These are phyloP conservation scores for Lanmaoa rubissima DNA, from an alignment of 768 basidiomycete genomes.

Conservation along the genomic window DNA sequence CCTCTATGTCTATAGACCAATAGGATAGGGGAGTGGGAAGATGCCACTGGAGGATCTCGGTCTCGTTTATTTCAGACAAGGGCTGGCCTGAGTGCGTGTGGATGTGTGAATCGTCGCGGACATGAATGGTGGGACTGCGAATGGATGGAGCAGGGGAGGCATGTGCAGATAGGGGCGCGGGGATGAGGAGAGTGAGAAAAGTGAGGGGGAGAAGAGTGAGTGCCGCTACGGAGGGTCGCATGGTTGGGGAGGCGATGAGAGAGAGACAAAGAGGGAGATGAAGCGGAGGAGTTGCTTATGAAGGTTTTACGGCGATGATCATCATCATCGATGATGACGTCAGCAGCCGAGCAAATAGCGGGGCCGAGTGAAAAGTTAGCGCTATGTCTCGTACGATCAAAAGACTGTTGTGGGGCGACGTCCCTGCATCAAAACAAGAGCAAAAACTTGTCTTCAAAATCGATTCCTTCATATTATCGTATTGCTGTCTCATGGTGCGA, in stretches of 20 bases:
- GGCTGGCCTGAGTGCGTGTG: slow-evolving; percentile 51
- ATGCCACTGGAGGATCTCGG: slow-evolving; percentile 63
- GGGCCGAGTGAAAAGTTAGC: no score
- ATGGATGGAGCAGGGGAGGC: slow-evolving; percentile 14
- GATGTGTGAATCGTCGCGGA: slow-evolving; percentile 38
- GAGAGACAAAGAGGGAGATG: not conserved
- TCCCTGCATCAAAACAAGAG: slow-evolving; percentile 34
- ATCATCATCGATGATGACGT: no score
- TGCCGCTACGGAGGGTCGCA: slow-evolving; percentile 8
- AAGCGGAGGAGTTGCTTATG: slow-evolving; percentile 10
- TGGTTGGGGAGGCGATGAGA: not conserved
- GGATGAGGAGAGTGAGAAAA: slow-evolving; percentile 4
- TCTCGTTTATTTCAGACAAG: slow-evolving; percentile 70
- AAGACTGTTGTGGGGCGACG: not conserved
- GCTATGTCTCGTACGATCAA: not conserved
- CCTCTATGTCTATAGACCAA: slow-evolving; percentile 75
- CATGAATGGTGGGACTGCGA: not conserved
- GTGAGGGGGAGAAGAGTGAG: not conserved
- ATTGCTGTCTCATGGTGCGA: slow-evolving; percentile 65
- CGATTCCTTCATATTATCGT: slow-evolving; percentile 68
- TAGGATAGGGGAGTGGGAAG: slow-evolving; percentile 76
- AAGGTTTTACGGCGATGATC: not conserved
- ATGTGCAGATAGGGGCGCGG: slow-evolving; percentile 14
- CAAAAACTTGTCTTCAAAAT: slow-evolving; percentile 54
- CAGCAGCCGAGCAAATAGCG: no score